These are phyloP conservation scores for Priceomyces melissophilus DNA, from an alignment of 805 yeast species.

Conservation along the genomic window DNA sequence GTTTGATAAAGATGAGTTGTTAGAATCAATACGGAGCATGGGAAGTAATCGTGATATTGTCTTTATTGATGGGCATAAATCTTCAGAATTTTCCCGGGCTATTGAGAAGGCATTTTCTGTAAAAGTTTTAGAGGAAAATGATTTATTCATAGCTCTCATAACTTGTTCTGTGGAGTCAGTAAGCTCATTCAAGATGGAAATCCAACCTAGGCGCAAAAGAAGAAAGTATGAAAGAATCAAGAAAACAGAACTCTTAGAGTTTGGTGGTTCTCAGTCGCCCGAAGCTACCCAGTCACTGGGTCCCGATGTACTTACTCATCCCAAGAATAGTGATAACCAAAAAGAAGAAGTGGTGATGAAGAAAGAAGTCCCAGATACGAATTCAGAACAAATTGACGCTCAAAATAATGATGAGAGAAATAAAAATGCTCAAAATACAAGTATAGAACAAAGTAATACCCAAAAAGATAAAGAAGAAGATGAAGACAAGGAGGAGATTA, in stretches of 20 bases:
- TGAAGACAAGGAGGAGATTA: not conserved
- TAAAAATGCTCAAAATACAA: not conserved
- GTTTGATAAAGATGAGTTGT: not conserved
- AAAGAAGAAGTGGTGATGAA: not conserved
- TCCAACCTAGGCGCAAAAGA: constrained; percentile 20
- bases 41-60: not conserved
- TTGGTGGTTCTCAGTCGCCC: constrained; percentile 8
- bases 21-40: not conserved
- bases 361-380: not conserved
- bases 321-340: not conserved
- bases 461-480: not conserved
- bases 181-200: constrained; percentile 1
- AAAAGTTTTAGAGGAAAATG: constrained; percentile 3
- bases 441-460: not conserved
- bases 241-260: constrained; percentile 34
- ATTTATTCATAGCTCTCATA: constrained; percentile 7
- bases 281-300: not conserved
- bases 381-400: not conserved
- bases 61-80: not conserved
- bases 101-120: not conserved
- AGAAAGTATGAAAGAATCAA: constrained; percentile 30
- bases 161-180: constrained; percentile 5
- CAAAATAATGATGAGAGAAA: not conserved
- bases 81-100: not conserved
- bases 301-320: not conserved